A percentile compares a stretch with the other conserved stretches of the same genome.
Evolutionary conservation across 2,329 filamentous ascomycete species (phyloP).

Genomic region (Dactylonectria macrodidyma): DNA sequence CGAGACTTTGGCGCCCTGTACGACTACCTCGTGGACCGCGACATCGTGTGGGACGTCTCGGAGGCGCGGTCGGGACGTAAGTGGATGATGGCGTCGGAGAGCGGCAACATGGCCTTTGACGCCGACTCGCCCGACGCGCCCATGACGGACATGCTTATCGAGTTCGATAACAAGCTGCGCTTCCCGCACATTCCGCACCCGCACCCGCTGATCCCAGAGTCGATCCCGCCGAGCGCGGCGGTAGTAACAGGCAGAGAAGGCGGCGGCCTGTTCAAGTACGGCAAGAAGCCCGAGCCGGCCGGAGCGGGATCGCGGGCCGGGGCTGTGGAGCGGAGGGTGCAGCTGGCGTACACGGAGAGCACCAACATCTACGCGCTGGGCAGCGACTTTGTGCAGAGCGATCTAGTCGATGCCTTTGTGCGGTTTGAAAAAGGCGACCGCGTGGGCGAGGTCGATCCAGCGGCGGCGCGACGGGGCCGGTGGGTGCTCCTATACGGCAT

Average conservation of each 20-base stretch:
- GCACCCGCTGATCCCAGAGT: constrained; percentile 74
- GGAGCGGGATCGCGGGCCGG: constrained; percentile 23
- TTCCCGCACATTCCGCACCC: constrained; percentile 79
- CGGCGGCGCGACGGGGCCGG: constrained; percentile 69
- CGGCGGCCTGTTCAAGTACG: constrained; percentile 48
- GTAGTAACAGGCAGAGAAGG: background rate
- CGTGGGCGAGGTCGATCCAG: constrained; percentile 66
- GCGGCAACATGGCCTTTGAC: constrained; percentile 62
- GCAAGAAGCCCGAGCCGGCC: constrained; percentile 48
- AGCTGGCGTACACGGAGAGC: constrained; percentile 71
- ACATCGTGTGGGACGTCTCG: constrained; percentile 75
- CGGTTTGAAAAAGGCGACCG: constrained; percentile 70
- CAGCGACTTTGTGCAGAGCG: constrained; percentile 63
- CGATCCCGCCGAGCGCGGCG: constrained; percentile 53
- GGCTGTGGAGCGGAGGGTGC: constrained; percentile 64
- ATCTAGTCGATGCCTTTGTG: constrained; percentile 69
- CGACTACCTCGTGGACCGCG: constrained; percentile 78
- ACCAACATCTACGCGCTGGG: constrained; percentile 72
- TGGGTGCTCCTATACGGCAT: constrained; percentile 75
- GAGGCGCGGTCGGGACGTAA: constrained; percentile 74
- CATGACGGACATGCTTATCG: constrained; percentile 76
- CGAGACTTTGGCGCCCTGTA: constrained; percentile 78
- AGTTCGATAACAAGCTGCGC: constrained; percentile 74
- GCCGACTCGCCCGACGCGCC: constrained; percentile 69
- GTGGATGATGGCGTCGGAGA: constrained; percentile 72